A percentile compares a stretch with the other conserved stretches of the same genome.
Evolutionary conservation across 345 rosid genomes (phyloP).

Genomic region (Arabis hirsuta): DNA sequence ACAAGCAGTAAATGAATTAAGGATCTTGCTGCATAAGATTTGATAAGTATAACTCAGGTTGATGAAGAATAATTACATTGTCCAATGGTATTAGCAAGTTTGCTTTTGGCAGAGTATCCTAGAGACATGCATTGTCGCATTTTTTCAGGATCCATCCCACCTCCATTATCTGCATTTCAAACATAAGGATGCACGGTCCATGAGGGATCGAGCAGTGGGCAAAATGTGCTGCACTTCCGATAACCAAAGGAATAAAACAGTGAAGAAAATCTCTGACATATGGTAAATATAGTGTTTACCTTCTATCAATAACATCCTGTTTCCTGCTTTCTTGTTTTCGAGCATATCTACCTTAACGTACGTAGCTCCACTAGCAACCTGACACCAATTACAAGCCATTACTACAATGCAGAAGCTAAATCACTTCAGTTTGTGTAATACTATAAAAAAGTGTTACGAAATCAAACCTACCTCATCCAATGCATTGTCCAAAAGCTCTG

Average conservation of each 20-base stretch:
- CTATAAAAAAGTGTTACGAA: background rate
- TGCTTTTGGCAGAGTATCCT: slow-evolving; percentile 94
- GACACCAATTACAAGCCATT: slow-evolving; percentile 28
- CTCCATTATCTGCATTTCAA: slow-evolving; percentile 78
- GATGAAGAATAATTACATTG: slow-evolving; percentile 58
- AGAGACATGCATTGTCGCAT: slow-evolving; percentile 89
- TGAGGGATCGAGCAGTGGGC: background rate
- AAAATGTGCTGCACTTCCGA: slow-evolving; percentile 3
- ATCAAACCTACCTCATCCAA: slow-evolving; percentile 74
- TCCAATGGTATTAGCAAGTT: slow-evolving; percentile 79
- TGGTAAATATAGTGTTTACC: slow-evolving; percentile 50
- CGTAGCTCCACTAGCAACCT: slow-evolving; percentile 85
- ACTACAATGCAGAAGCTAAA: slow-evolving; percentile 20
- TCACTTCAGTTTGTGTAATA: background rate
- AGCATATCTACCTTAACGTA: slow-evolving; percentile 77
- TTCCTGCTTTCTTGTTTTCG: slow-evolving; percentile 62
- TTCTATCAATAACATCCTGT: slow-evolving; percentile 75
- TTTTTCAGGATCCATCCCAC: slow-evolving; percentile 94
- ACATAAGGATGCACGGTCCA: background rate
- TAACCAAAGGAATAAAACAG: slow-evolving; percentile 10
- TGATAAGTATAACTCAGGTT: background rate
- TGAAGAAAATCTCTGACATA: background rate
- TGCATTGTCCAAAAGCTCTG: slow-evolving; percentile 88
- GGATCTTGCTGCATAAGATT: background rate
- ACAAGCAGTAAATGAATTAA: slow-evolving; percentile 12